A percentile compares a stretch with the other conserved stretches of the same genome.
These are phyloP conservation scores for Coniferiporia sulphurascens DNA, from an alignment of 1,284 basidiomycete species.

Conservation along the genomic window DNA sequence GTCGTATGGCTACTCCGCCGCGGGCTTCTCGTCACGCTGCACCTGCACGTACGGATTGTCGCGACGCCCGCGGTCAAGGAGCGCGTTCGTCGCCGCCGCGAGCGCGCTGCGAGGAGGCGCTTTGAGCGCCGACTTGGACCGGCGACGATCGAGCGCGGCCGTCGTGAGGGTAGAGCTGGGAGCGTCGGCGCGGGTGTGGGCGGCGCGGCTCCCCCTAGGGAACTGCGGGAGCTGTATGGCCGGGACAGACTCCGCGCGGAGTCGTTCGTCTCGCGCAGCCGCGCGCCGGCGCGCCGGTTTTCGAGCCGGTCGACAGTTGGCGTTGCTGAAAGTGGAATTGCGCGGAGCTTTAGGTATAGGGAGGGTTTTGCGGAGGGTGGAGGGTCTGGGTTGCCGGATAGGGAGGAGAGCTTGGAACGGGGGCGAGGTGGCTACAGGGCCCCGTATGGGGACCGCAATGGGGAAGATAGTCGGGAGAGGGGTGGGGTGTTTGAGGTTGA, in stretches of 20 bases:
- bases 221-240: not conserved
- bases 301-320: slow-evolving; percentile 11
- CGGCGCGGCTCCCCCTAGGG: not conserved
- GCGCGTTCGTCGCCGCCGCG: slow-evolving; percentile 45
- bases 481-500: not conserved
- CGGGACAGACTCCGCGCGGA: not conserved
- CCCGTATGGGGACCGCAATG: slow-evolving; percentile 27
- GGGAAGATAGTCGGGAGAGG: slow-evolving; percentile 25
- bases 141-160: slow-evolving; percentile 8
- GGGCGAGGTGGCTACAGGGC: not conserved
- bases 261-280: slow-evolving; percentile 9
- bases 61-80: slow-evolving; percentile 76
- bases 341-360: slow-evolving; percentile 9
- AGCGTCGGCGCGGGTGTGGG: not conserved
- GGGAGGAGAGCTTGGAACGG: not conserved
- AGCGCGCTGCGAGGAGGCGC: slow-evolving; percentile 27
- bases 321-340: slow-evolving; percentile 4
- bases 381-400: not conserved
- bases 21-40: slow-evolving; percentile 81
- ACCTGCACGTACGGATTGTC: slow-evolving; percentile 81
- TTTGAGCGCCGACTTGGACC: slow-evolving; percentile 9
- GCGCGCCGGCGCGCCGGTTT: not conserved
- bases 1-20: slow-evolving; percentile 91
- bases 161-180: not conserved
- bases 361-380: slow-evolving; percentile 1